Percentiles rank a stretch among this genome's conserved stretches.
Evolutionary conservation across 2,329 filamentous ascomycete genomes (phyloP).

Genomic region (Diaporthe sp.): DNA sequence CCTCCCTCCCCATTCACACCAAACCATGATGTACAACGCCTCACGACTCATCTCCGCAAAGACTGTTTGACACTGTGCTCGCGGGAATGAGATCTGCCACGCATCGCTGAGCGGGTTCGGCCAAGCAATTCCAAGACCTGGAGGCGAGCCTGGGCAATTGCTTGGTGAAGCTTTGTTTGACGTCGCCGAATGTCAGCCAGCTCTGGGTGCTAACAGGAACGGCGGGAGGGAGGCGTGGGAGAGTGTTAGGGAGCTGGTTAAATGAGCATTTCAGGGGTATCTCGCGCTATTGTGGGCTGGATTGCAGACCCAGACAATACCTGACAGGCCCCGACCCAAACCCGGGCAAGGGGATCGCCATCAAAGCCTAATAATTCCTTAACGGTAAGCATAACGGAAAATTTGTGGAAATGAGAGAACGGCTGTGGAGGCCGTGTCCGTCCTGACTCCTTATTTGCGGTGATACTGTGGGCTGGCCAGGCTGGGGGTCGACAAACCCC

Average conservation of each 20-base stretch:
- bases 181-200: not conserved
- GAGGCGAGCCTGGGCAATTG: conserved; percentile 27
- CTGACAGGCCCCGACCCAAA: too few species aligned
- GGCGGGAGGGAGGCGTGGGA: not conserved
- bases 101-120: not conserved
- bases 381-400: conserved; percentile 32
- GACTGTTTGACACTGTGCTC: conserved; percentile 6
- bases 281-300: conserved; percentile 20
- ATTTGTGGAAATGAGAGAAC: conserved; percentile 10
- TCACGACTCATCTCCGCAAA: not conserved
- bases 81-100: conserved; percentile 17
- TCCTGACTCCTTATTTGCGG: not conserved
- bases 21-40: not conserved
- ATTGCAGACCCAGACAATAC: conserved; percentile 22
- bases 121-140: conserved; percentile 30
- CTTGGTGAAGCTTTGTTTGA: conserved; percentile 31
- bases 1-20: not conserved
- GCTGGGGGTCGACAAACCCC: conserved; percentile 2
- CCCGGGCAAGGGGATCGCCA: conserved; percentile 6
- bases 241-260: conserved; percentile 3
- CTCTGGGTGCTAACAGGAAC: not conserved
- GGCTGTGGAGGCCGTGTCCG: not conserved
- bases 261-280: conserved; percentile 20
- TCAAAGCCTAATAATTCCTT: conserved; percentile 29
- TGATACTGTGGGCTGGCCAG: not conserved